phyloP scores from a whole-genome alignment of 352 stramenopile species.

The Phytophthora agathidicida region DNA sequence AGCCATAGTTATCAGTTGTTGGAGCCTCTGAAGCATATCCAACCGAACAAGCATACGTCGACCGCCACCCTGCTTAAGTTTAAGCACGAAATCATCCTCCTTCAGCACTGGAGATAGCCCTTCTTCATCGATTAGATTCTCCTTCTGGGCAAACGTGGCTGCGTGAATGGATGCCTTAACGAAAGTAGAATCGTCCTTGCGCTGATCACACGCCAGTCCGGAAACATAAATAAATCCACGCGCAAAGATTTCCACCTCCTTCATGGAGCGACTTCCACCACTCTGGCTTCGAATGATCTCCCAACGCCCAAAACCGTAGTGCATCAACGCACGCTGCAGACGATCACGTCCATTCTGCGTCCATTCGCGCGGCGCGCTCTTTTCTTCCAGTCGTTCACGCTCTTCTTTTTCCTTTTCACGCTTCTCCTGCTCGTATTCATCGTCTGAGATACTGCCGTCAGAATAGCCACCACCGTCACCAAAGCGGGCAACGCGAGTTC shows the following conservation, averaged over 20 bases:
- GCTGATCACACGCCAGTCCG: slow-evolving; percentile 72
- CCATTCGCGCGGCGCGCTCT: slow-evolving; percentile 79
- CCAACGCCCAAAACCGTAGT: slow-evolving; percentile 88
- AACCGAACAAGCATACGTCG: slow-evolving; percentile 83
- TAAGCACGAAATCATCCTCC: slow-evolving; percentile 89
- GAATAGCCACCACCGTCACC: slow-evolving; percentile 67
- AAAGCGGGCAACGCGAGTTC: slow-evolving; percentile 86
- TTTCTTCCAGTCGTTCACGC: slow-evolving; percentile 63
- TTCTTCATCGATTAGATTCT: slow-evolving; percentile 79
- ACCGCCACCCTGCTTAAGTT: slow-evolving; percentile 86
- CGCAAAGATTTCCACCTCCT: slow-evolving; percentile 85
- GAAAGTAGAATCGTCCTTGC: slow-evolving; percentile 84
- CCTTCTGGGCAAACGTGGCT: slow-evolving; percentile 61
- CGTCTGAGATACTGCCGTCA: slow-evolving; percentile 74
- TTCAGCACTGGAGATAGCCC: slow-evolving; percentile 77
- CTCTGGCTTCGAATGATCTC: slow-evolving; percentile 90
- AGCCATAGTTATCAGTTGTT: slow-evolving; percentile 59
- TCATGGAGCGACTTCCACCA: slow-evolving; percentile 81
- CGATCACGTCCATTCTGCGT: slow-evolving; percentile 86
- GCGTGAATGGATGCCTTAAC: slow-evolving; percentile 83
- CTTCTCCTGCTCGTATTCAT: slow-evolving; percentile 52
- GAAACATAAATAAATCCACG: slow-evolving; percentile 89
- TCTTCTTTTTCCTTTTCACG: slow-evolving; percentile 63
- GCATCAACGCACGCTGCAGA: slow-evolving; percentile 87
- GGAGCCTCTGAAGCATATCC: slow-evolving; percentile 85